Percentiles rank a stretch among this genome's conserved stretches.
These are phyloP conservation scores for Hypoxylon crocopeplum DNA, from an alignment of 495 filamentous ascomycete species.

Conservation along the genomic window DNA sequence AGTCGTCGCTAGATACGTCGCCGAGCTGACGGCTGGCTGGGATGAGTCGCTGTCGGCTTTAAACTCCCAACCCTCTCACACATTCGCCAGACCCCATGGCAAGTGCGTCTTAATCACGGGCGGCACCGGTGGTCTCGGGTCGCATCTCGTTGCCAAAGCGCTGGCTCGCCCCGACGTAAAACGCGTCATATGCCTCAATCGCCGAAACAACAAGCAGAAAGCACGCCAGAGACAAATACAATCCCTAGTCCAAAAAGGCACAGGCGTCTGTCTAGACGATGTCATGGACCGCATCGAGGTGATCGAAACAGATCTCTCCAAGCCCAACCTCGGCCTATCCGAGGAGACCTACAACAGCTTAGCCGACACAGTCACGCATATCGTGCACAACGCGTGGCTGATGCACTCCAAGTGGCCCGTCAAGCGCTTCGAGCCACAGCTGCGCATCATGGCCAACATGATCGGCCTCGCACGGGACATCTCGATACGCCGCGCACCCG, in stretches of 20 bases:
- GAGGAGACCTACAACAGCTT: conserved; percentile 45
- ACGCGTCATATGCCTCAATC: conserved; percentile 56
- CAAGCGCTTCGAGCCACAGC: conserved; percentile 53
- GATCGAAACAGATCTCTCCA: conserved; percentile 52
- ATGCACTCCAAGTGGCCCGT: conserved; percentile 54
- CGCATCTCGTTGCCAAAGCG: conserved; percentile 51
- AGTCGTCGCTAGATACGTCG: conserved; percentile 13
- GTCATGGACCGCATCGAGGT: conserved; percentile 37
- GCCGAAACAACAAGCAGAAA: conserved; percentile 23
- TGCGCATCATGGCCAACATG: conserved; percentile 52
- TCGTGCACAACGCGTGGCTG: conserved; percentile 64
- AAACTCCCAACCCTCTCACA: background rate
- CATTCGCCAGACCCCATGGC: background rate
- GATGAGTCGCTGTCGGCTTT: background rate
- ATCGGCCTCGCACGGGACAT: conserved; percentile 48
- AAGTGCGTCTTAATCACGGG: conserved; percentile 56
- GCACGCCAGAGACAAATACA: conserved; percentile 42
- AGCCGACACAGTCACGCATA: conserved; percentile 51
- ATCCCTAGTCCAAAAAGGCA: conserved; percentile 43
- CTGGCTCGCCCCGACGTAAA: conserved; percentile 41
- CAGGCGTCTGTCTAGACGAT: conserved; percentile 12
- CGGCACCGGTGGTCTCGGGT: conserved; percentile 55
- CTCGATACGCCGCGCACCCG: conserved; percentile 31
- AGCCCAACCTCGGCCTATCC: conserved; percentile 53
- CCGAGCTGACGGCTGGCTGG: conserved; percentile 7